Base-by-base conservation (phyloP, 1,284 basidiomycete genomes). In the Neonothopanus nambi region DNA sequence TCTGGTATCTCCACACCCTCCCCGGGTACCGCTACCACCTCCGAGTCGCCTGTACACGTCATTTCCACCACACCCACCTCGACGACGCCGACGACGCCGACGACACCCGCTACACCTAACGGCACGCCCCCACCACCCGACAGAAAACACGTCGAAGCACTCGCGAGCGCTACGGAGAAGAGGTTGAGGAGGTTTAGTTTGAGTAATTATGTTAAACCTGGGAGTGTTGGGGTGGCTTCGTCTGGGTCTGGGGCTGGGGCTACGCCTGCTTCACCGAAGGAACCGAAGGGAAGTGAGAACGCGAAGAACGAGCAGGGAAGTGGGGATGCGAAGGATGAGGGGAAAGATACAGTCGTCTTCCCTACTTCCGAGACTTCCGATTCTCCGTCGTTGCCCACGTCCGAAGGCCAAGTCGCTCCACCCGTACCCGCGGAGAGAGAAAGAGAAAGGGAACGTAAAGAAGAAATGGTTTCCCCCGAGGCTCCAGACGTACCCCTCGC, bases 101-200 rank as follows among this genome's bases (percentile, higher is more conserved):
- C 18, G 30, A 33, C 30, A 33, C 30, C n/a, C 30, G 30, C 41
- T 26, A 21, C n/a, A n/a, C n/a, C n/a, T n/a, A n/a, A n/a, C n/a
- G n/a, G n/a, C n/a, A 36, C 20, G 23, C 41, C 48, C 12, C 39
- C 49, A 24, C 37, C 49, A 12, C 33, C 41, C 12, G 33, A 30
- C 21, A 39, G 33, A 15, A 20, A 28, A 18, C 30, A 33, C 8
- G 8, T 33, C 9, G 49, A 51, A 44, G 49, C 49, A 9, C 20
- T 51, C 9, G 40, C 49, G 9, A 40, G 43, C 9, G 52, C 52
- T 11, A 54, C 52, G 39, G 41, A 26, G 9, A 20, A 48, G 8
- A 54, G 52, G 20, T 28, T 54, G 21, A 44, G 52, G 30, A 54
- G 39, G 47, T 54, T 54, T 20, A 54, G 52, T 38, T 39, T 54